These are phyloP conservation scores for Bremia lactucae DNA, from an alignment of 352 stramenopile genomes.

Conservation along the genomic window DNA sequence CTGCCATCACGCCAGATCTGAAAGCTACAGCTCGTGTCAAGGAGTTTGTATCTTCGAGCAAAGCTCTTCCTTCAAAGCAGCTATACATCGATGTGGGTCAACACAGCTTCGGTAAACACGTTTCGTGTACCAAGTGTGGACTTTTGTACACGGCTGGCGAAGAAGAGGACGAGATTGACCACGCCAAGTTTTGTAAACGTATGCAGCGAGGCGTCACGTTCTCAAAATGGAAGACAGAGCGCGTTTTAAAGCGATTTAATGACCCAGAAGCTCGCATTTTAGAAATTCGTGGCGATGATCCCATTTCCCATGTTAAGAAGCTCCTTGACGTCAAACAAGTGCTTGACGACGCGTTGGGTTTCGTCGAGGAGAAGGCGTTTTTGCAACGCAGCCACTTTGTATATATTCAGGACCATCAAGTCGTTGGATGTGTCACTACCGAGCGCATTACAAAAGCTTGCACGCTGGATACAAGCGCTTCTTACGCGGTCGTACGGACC, in stretches of 20 bases:
- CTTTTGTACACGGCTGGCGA: slow-evolving; percentile 65
- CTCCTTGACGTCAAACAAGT: slow-evolving; percentile 57
- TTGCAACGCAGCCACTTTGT: slow-evolving; percentile 47
- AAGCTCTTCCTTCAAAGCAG: slow-evolving; percentile 24
- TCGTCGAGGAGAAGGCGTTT: slow-evolving; percentile 40
- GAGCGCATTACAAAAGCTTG: slow-evolving; percentile 42
- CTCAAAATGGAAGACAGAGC: slow-evolving; percentile 58
- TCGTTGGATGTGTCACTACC: slow-evolving; percentile 53
- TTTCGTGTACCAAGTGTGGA: slow-evolving; percentile 46
- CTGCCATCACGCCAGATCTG: slow-evolving; percentile 14
- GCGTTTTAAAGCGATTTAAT: slow-evolving; percentile 32
- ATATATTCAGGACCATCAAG: slow-evolving; percentile 41
- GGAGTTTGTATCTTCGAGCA: slow-evolving; percentile 2
- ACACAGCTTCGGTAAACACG: slow-evolving; percentile 50
- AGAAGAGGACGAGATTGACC: slow-evolving; percentile 63
- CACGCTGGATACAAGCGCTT: slow-evolving; percentile 18
- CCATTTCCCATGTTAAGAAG: slow-evolving; percentile 53
- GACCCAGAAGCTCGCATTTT: slow-evolving; percentile 40
- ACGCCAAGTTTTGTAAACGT: slow-evolving; percentile 46
- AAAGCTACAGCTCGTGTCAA: slow-evolving; percentile 5
- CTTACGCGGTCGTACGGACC: slow-evolving; percentile 1
- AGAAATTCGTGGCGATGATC: slow-evolving; percentile 47
- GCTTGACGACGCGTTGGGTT: slow-evolving; percentile 62
- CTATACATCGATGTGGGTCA: slow-evolving; percentile 72
- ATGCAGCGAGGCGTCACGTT: slow-evolving; percentile 36